These are phyloP conservation scores for Phytopythium litorale DNA, from an alignment of 352 stramenopile species.

Conservation along the genomic window DNA sequence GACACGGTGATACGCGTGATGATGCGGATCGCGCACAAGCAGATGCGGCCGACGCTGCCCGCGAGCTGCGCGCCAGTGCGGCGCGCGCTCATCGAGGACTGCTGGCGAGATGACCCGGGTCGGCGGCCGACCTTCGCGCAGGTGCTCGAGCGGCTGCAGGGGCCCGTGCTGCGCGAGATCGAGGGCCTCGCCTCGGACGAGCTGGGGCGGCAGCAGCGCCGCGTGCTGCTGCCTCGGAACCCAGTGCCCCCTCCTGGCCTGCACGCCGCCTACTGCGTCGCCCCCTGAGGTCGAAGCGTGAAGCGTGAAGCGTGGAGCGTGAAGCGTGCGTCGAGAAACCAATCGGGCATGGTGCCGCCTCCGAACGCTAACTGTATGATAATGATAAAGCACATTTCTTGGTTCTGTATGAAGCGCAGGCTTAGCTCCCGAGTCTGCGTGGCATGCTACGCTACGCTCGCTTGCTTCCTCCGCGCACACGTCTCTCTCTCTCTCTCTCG, in stretches of 20 bases:
- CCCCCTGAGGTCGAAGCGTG: too few species aligned
- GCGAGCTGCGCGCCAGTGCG: constrained; percentile 48
- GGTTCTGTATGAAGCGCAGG: background rate
- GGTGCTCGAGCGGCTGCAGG: constrained; percentile 71
- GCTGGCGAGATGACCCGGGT: constrained; percentile 47
- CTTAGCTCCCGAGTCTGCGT: background rate
- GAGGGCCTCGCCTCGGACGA: constrained; percentile 45
- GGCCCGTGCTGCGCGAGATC: constrained; percentile 73
- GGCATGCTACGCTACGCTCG: background rate
- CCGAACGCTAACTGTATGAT: background rate
- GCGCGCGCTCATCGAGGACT: constrained; percentile 71
- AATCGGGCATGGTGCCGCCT: constrained; percentile 1
- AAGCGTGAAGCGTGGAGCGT: too few species aligned
- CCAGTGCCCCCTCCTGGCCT: too few species aligned
- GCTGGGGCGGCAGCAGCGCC: constrained; percentile 18
- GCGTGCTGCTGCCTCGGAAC: constrained; percentile 19
- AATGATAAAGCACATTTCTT: constrained; percentile 1
- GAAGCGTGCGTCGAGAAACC: background rate
- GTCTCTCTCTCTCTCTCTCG: too few species aligned
- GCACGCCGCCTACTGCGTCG: too few species aligned
- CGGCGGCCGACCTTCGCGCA: constrained; percentile 71
- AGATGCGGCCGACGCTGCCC: constrained; percentile 69
- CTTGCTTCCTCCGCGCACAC: background rate
- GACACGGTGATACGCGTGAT: constrained; percentile 78
- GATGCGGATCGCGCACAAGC: constrained; percentile 71